Percentiles rank a stretch among this genome's conserved stretches.
Evolutionary conservation across 78 protist genomes (phyloP).

Genomic region (Dictyostelium purpureum): DNA sequence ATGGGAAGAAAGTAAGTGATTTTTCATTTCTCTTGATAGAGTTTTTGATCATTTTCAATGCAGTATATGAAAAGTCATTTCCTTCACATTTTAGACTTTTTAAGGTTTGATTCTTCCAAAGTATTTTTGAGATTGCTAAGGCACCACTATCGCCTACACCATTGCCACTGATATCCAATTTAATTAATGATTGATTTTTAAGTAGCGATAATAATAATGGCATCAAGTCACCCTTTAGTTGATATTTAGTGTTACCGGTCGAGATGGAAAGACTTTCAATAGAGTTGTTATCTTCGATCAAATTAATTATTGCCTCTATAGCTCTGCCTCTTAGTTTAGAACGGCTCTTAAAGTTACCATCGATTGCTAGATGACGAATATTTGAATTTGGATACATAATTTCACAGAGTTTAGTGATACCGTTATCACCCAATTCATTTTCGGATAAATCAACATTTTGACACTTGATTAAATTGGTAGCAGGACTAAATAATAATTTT

Average conservation of each 20-base stretch:
- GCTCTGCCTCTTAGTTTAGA: slow-evolving; percentile 43
- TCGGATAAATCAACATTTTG: slow-evolving; percentile 49
- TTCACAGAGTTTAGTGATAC: slow-evolving; percentile 65
- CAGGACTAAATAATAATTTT: slow-evolving; percentile 37
- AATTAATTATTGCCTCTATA: slow-evolving; percentile 35
- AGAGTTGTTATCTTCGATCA: slow-evolving; percentile 35
- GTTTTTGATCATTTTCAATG: slow-evolving; percentile 55
- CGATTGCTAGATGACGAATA: slow-evolving; percentile 43
- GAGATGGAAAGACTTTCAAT: slow-evolving; percentile 46
- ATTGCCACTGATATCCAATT: slow-evolving; percentile 58
- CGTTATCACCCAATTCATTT: slow-evolving; percentile 56
- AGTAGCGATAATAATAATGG: slow-evolving; percentile 35
- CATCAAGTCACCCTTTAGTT: slow-evolving; percentile 39
- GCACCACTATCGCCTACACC: slow-evolving; percentile 70
- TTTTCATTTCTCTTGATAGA: slow-evolving; percentile 24
- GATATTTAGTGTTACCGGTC: slow-evolving; percentile 1
- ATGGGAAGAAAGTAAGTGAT: slow-evolving; percentile 36
- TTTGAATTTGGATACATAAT: slow-evolving; percentile 71
- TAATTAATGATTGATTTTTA: slow-evolving; percentile 50
- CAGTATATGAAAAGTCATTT: slow-evolving; percentile 38
- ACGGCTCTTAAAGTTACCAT: slow-evolving; percentile 37
- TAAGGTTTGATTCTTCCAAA: slow-evolving; percentile 66
- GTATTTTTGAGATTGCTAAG: slow-evolving; percentile 26
- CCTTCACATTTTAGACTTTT: slow-evolving; percentile 57
- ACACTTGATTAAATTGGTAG: slow-evolving; percentile 8